Evolutionary conservation across 495 filamentous ascomycete species (phyloP), one percentile per base, ranked within the genome.

Genomic region (Apiosordaria backusii): DNA sequence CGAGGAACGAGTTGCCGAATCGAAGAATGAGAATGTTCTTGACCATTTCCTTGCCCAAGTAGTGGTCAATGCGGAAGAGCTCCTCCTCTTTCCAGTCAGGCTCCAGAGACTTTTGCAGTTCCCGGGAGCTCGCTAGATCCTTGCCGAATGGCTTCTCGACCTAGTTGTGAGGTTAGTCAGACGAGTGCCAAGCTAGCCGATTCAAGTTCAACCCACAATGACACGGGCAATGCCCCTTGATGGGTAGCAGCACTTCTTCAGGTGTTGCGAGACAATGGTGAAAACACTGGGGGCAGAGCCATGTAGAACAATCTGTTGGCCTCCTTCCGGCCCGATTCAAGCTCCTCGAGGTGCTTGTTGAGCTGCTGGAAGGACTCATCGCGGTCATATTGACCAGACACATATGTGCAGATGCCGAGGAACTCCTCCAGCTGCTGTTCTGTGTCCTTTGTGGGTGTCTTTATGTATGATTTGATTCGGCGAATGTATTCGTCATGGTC

Each of bases 41-140:
- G 64, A 99, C 96, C 96, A 99, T 99, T 83, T 99, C 96, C 87
- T 99, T 99, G 71, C 96, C 96, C 52, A 99, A 86, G 77, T 99
- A 99, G 82, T 99, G 96, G 78, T 99, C 96, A 74, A 99, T 99
- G 74, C 96, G 94, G 88, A 96, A 99, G 70, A 98, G 91, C 83
- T 99, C 96, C 58, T 99, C 96, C 79, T 99, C 96, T 75, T 90
- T 96, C 96, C 96, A 99, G 82, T 98, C 92, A 35, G 96, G 96
- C 71, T 93, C 92, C 60, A 99, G 85, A 3, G 96, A 94, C 77
- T 92, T 96, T 72, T 98, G 92, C 55, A 99, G 86, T 73, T 96
- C 92, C 61, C 96, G 89, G 54, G 96, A 98, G 84, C 92, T 97
- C 55, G 84, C 86, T 61, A 99, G 85, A 77, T 99, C 96, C 79